Evolutionary conservation across 306 rosid genomes (phyloP), one percentile per base, ranked within the genome.

Genomic region (Adenanthera pavonina): DNA sequence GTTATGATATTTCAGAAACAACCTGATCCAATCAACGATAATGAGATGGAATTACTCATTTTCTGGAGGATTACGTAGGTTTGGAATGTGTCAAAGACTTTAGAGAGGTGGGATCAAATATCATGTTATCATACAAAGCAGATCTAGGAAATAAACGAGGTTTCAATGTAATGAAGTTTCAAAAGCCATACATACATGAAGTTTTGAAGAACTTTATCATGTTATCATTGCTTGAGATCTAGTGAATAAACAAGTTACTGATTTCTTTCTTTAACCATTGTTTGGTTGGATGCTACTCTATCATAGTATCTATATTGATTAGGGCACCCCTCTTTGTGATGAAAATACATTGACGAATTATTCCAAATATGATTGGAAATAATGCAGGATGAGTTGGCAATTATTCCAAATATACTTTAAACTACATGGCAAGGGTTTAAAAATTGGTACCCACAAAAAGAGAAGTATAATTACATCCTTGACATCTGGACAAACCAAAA

Each of bases 31-130:
- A 75, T 35, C 62, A 69, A 25, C 44, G 43, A 15, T 52, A 33
- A 48, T 17, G 80, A 51, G 56, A 83, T 68, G 66, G 47, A 53
- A 74, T 25, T 25, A 25, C 38, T 12, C 65, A 51, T 30, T 69
- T 54, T 60, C 80, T 47, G 33, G 62, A 86, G 71, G 79, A 75
- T 13, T 14, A n/a, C 57, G 72, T 46, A 7, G 46, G 66, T 19
- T 33, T 33, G 41, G 41, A 33, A 9, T 46, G 67, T 20, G 59
- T 71, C 54, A 64, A 64, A 73, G 53, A 47, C 44, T 49, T 33
- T 13, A 56, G 30, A 79, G 30, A 64, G 9, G 72, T 25, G 30
- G 30, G 30, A 62, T 71, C 48, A 64, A 44, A 70, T 64, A 79
- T 54, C 68, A 44, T 17, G 30, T 25, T 25, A 25, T 25, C 30